These are phyloP conservation scores for Pontederia paniculata DNA, from an alignment of 176 grass and related monocot species.

Conservation along the genomic window DNA sequence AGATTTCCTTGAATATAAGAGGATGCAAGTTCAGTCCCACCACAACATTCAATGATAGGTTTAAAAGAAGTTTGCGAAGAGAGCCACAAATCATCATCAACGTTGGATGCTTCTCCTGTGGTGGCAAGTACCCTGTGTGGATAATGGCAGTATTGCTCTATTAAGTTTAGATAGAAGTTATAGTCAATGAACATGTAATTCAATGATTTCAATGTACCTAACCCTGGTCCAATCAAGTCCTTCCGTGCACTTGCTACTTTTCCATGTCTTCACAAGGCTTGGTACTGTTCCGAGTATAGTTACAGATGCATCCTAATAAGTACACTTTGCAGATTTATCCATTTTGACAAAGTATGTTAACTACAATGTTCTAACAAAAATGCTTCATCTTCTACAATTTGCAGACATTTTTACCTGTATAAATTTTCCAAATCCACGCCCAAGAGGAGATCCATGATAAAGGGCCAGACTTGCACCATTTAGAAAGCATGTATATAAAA, in stretches of 20 bases:
- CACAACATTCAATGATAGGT: slow-evolving; percentile 89
- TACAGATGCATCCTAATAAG: slow-evolving; percentile 81
- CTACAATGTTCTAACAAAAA: neutral
- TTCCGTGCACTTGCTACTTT: slow-evolving; percentile 50
- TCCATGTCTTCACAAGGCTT: slow-evolving; percentile 88
- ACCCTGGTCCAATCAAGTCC: slow-evolving; percentile 90
- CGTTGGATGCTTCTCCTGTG: slow-evolving; percentile 88
- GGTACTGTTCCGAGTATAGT: slow-evolving; percentile 71
- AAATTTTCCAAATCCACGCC: slow-evolving; percentile 84
- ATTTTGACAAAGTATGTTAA: neutral
- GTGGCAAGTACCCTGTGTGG: slow-evolving; percentile 46
- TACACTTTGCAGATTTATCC: slow-evolving; percentile 1
- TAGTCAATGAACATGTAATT: neutral
- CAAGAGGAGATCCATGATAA: slow-evolving; percentile 88
- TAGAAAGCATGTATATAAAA: slow-evolving; percentile 62
- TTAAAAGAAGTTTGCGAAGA: slow-evolving; percentile 59
- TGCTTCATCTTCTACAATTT: neutral
- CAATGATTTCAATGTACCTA: slow-evolving; percentile 32
- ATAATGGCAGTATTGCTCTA: slow-evolving; percentile 13
- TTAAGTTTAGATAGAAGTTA: neutral
- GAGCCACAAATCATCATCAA: slow-evolving; percentile 85
- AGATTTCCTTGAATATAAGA: slow-evolving; percentile 77
- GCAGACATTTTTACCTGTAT: slow-evolving; percentile 47
- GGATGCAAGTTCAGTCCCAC: slow-evolving; percentile 74
- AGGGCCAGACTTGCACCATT: slow-evolving; percentile 63